Evolutionary conservation across 805 yeast genomes (phyloP).

Genomic region (Cyberlindnera lachancei): DNA sequence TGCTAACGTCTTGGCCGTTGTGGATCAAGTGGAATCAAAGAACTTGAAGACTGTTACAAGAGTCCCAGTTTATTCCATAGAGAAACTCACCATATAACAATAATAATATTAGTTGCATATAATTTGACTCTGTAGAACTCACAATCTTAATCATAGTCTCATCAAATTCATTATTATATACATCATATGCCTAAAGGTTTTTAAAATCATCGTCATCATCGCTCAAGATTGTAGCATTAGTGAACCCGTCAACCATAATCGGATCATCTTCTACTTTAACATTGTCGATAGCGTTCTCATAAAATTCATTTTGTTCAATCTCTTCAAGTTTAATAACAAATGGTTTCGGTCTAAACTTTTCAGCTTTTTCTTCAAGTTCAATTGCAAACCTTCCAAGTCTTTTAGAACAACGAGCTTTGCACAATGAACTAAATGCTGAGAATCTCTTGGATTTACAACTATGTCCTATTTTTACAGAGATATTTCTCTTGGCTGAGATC

Average conservation of each 20-base stretch:
- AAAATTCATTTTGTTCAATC: constrained; percentile 1
- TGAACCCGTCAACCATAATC: neutral
- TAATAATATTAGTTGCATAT: neutral
- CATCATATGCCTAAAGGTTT: constrained; percentile 5
- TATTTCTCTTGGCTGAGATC: constrained; percentile 7
- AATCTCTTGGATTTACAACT: constrained; percentile 11
- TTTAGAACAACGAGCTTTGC: constrained; percentile 5
- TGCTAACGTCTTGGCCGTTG: constrained; percentile 25
- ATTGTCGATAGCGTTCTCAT: no score
- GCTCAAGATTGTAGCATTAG: constrained; percentile 3
- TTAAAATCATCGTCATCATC: constrained; percentile 15
- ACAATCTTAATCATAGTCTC: neutral
- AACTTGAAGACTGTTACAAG: constrained; percentile 29
- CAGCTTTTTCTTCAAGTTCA: constrained; percentile 3
- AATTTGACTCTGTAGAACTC: neutral
- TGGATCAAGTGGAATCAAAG: constrained; percentile 22
- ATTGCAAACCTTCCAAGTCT: constrained; percentile 7
- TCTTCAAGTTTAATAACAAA: neutral
- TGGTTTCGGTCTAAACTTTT: neutral
- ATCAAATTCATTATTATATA: neutral
- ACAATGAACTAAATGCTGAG: constrained; percentile 6
- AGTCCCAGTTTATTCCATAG: constrained; percentile 49
- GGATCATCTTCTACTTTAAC: neutral
- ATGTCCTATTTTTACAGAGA: constrained; percentile 9
- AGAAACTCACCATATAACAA: constrained; percentile 28